A percentile compares a stretch with the other conserved stretches of the same genome.
Evolutionary conservation across 345 rosid genomes (phyloP).

Genomic region (Viola odorata): DNA sequence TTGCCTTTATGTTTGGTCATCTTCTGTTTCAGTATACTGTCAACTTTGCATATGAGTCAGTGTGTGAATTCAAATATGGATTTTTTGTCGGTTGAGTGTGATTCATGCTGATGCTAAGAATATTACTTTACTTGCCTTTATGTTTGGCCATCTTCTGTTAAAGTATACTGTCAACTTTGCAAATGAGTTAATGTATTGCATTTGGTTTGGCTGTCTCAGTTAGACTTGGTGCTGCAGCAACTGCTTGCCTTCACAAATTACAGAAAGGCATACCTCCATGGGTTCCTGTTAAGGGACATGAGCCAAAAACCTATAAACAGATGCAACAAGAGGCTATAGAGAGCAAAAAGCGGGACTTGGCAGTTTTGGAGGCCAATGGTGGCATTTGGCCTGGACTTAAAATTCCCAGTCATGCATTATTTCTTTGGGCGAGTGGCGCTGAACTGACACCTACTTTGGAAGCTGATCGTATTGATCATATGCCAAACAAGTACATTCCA

Average conservation of each 20-base stretch:
- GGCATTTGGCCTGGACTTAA: constrained; percentile 91
- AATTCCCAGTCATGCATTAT: constrained; percentile 79
- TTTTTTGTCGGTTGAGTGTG: no score
- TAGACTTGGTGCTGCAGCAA: constrained; percentile 84
- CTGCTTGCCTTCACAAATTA: constrained; percentile 74
- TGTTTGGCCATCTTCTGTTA: no score
- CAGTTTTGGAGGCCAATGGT: constrained; percentile 75
- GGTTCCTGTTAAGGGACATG: constrained; percentile 78
- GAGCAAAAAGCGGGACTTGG: constrained; percentile 73
- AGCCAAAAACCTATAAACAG: constrained; percentile 69
- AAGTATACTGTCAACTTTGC: neutral
- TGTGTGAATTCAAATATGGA: no score
- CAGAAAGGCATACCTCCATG: constrained; percentile 87
- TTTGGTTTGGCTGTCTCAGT: constrained; percentile 38
- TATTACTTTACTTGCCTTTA: no score
- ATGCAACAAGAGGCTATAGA: constrained; percentile 80
- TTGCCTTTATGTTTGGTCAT: no score
- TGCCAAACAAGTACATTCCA: constrained; percentile 93
- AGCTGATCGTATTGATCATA: constrained; percentile 45
- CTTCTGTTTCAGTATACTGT: no score
- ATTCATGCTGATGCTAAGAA: no score
- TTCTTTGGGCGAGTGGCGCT: constrained; percentile 95
- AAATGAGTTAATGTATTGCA: constrained; percentile 9
- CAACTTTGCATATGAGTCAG: no score
- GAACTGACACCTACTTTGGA: constrained; percentile 69